Base-by-base conservation (phyloP, 2,329 filamentous ascomycete genomes). In the Paraconiothyrium sp. region DNA sequence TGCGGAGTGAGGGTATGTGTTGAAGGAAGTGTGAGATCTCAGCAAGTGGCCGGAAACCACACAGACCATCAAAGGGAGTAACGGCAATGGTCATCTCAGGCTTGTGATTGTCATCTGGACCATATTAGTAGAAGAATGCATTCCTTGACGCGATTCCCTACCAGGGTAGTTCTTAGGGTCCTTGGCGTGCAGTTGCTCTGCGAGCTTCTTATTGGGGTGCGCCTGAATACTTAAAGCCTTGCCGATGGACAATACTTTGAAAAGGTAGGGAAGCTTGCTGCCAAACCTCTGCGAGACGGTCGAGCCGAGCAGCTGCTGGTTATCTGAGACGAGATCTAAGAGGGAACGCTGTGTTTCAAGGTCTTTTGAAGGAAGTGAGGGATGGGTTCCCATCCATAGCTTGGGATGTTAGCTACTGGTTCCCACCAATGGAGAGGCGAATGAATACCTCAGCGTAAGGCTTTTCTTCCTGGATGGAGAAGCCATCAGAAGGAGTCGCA, bases 321-420 rank as follows among this genome's bases (percentile, higher is more conserved):
- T 97, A 70, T 94, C 92, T 76, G 92, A 85, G 57, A 97, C 90
- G 49, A 98, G 86, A 63, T 97, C 93, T 67, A 97, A 88, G 11
- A 99, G 87, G 2, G 91, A 91, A 57, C 93, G 91, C 77, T 93
- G 90, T 32, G 95, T 97, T 52, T 86, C 83, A 68, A 97, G 78
- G 75, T 98, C 93, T 78, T 91, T 96, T 61, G 95, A 98, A 20
- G 95, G 95, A 73, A 97, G 93, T 49, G 93, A 97, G 48, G 94
- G 94, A 75, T 99, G 95, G 1, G 94, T 97, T 75, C 95, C 95
- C 95, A 99, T 99, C 95, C 95, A 99, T 73, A 99, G 84, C 93
- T 97, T 70, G 35, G 37, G 39, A 13, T 37, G 59, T 79, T 55
- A 80, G 70, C 50, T 30, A 32, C 16, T 14, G 14, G 10, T 41